Evolutionary conservation across 768 basidiomycete species (phyloP), one percentile per base, ranked within the genome.

Genomic region (Sarcodon aspratus): DNA sequence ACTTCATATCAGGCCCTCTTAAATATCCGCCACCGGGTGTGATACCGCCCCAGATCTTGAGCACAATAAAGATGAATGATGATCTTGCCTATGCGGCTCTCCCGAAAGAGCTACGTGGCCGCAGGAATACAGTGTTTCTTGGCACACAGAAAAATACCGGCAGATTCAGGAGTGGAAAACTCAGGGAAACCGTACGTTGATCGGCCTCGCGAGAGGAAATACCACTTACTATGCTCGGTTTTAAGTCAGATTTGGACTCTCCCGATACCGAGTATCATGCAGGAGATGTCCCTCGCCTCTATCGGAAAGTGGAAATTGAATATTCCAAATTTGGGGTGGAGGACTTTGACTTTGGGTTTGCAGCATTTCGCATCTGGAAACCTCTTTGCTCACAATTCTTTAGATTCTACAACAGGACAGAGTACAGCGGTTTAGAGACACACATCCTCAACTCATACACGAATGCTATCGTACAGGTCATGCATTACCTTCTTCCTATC

Each of bases 301-400:
- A 96, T 63, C 81, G 87, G 50, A 85, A 83, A 57, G 93, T 96
- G 12, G 94, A 97, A 66, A 99, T 99, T 58, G 91, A 94, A 64
- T 99, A 99, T 62, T 94, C 90, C 36, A 95, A 94, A 59, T 99
- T 99, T 58, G 95, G 95, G 4, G 90, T 98, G 13, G 95, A 97
- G 61, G 95, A 99, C 64, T 99, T 99, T 59, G 96, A 99, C 65
- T 99, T 99, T 59, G 95, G 77, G 93, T 91, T 61, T 62, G 8
- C 21, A 15, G 3, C 12, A 10, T 8, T 18, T 12, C 15, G 27
- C 10, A 9, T 18, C 17, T 35, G 44, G 38, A 36, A 8, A 35
- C 21, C 11, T 37, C 38, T 49, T 36, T 45, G 15, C 50, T 44
- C 47, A 47, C 31, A 12, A 33, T 10, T 12, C 11, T 51, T 2